Percentiles rank a stretch among this genome's conserved stretches.
These are phyloP conservation scores for Sphagnum tenellum DNA, from an alignment of 225 moss, liverwort and hornwort genomes.

Conservation along the genomic window DNA sequence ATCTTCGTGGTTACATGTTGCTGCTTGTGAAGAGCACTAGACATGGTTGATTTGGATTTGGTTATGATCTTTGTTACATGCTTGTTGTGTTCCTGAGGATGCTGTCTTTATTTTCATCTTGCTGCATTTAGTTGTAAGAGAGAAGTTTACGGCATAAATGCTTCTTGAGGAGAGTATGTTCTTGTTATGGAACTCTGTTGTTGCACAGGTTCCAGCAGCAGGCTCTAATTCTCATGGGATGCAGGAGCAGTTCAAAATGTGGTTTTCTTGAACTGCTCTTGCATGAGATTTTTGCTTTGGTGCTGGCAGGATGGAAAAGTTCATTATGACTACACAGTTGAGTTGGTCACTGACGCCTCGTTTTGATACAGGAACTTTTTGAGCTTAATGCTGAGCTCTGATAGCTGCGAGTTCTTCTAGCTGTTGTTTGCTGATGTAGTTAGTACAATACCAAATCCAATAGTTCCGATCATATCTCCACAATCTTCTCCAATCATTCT, in stretches of 20 bases:
- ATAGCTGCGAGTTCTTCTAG: constrained; percentile 60
- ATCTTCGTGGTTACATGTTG: too few relatives aligned
- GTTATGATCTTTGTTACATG: too few relatives aligned
- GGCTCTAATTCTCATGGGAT: neutral
- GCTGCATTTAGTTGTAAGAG: neutral
- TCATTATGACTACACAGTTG: constrained; percentile 41
- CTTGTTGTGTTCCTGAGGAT: too few relatives aligned
- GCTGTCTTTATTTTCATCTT: neutral
- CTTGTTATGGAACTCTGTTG: neutral
- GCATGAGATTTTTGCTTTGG: constrained; percentile 26
- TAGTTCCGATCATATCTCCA: neutral
- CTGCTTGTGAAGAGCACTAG: too few relatives aligned
- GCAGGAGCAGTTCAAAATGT: neutral
- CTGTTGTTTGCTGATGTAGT: constrained; percentile 41
- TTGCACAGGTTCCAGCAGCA: too few relatives aligned
- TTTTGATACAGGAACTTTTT: constrained; percentile 97
- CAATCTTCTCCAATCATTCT: constrained; percentile 3
- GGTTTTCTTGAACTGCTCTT: constrained; percentile 14
- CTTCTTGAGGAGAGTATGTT: neutral
- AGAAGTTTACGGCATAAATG: neutral
- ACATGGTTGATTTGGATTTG: too few relatives aligned
- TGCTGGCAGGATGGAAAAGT: constrained; percentile 55
- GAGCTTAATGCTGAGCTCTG: constrained; percentile 83
- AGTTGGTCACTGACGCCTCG: constrained; percentile 95
- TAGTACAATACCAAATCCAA: constrained; percentile 17